phyloP scores from a whole-genome alignment of 2,329 filamentous ascomycete genomes.

The Stagonosporopsis rhizophila region DNA sequence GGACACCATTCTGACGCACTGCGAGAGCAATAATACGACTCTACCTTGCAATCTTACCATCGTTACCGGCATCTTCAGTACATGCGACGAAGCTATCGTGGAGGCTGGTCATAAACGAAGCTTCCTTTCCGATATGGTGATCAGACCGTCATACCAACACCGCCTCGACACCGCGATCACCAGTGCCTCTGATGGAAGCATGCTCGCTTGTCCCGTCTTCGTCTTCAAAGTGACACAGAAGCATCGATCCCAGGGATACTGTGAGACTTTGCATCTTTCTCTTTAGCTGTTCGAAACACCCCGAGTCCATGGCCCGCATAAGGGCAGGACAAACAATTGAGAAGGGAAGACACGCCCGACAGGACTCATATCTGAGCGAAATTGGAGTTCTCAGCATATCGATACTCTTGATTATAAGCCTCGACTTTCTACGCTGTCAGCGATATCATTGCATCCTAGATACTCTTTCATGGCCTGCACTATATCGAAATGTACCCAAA shows the following conservation, averaged over 20 bases:
- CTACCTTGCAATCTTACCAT: too few relatives aligned
- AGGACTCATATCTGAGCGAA: not conserved
- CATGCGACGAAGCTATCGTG: not conserved
- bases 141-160: not conserved
- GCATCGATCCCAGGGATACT: too few relatives aligned
- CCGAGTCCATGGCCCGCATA: not conserved
- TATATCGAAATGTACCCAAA: not conserved
- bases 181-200: too few relatives aligned
- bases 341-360: not conserved
- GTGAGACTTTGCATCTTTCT: too few relatives aligned
- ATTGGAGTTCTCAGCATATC: not conserved
- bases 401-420: not conserved
- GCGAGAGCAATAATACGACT: not conserved
- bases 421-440: not conserved
- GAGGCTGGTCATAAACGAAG: not conserved
- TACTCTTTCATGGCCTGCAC: not conserved
- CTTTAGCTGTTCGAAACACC: too few relatives aligned
- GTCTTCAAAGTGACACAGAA: not conserved
- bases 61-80: not conserved
- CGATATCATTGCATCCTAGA: not conserved
- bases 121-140: not conserved
- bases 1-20: slow-evolving; percentile 4
- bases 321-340: not conserved
- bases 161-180: not conserved
- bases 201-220: not conserved